phyloP scores from a whole-genome alignment of 1,284 basidiomycete species.

The Schizophyllum commune region DNA sequence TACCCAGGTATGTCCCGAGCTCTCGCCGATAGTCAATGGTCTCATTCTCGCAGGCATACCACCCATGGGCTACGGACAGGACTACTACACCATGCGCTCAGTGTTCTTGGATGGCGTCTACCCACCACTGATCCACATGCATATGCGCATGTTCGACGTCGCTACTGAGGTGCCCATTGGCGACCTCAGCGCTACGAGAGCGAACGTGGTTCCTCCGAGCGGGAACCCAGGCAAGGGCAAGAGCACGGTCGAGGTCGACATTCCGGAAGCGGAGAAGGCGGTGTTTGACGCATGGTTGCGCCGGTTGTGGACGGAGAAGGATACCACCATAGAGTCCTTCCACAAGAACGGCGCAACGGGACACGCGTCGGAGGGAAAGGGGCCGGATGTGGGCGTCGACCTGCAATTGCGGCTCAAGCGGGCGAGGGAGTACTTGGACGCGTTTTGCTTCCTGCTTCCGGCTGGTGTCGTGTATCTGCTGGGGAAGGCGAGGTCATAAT shows the following conservation, averaged over 20 bases:
- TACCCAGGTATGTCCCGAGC: conserved; percentile 63
- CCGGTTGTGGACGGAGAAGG: conserved; percentile 79
- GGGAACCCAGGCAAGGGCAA: conserved; percentile 15
- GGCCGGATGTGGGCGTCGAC: conserved; percentile 14
- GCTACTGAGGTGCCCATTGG: conserved; percentile 60
- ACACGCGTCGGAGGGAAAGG: too few species aligned
- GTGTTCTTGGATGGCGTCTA: conserved; percentile 81
- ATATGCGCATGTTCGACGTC: conserved; percentile 73
- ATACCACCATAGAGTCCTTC: conserved; percentile 62
- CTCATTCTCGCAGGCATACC: conserved; percentile 48
- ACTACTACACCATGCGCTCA: conserved; percentile 82
- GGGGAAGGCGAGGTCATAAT: conserved; percentile 28
- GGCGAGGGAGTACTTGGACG: conserved; percentile 48
- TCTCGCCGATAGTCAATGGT: conserved; percentile 4
- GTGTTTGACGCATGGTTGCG: conserved; percentile 83
- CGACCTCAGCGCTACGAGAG: conserved; percentile 33
- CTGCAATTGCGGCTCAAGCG: conserved; percentile 51
- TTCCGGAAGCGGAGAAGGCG: conserved; percentile 59
- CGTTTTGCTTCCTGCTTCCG: conserved; percentile 66
- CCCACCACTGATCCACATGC: conserved; percentile 83
- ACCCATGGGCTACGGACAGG: conserved; percentile 67
- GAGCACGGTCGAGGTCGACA: conserved; percentile 43
- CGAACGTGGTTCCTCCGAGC: conserved; percentile 21
- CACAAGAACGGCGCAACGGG: conserved; percentile 39
- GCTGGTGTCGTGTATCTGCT: conserved; percentile 46